Conservation (phyloP, 352 stramenopile species). For the Globisporangium alternatum region DNA sequence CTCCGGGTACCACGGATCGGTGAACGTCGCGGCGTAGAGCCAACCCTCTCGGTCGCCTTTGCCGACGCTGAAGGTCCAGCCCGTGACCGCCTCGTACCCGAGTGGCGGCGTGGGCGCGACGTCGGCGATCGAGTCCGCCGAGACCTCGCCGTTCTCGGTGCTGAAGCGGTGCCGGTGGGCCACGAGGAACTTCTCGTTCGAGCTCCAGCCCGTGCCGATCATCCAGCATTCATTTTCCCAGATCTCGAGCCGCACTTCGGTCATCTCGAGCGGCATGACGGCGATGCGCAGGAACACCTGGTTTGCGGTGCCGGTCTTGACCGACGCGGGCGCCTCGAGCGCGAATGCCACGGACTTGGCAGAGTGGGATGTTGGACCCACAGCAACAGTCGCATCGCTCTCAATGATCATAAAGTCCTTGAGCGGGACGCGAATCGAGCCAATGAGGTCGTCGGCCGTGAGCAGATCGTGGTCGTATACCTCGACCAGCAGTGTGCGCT, state of each 20-base stretch:
- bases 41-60: slow-evolving; percentile 37
- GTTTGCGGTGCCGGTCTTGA: slow-evolving; percentile 13
- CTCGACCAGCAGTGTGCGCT: slow-evolving; percentile 18
- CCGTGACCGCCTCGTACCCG: slow-evolving; percentile 14
- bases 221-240: slow-evolving; percentile 41
- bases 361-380: neutral
- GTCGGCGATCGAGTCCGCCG: slow-evolving; percentile 22
- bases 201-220: slow-evolving; percentile 25
- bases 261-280: slow-evolving; percentile 19
- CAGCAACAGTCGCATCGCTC: neutral
- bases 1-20: slow-evolving; percentile 33
- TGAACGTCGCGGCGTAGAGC: slow-evolving; percentile 34
- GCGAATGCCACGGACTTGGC: slow-evolving; percentile 9
- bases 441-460: slow-evolving; percentile 25
- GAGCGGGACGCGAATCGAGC: slow-evolving; percentile 24
- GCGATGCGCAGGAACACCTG: slow-evolving; percentile 23
- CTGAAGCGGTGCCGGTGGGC: slow-evolving; percentile 22
- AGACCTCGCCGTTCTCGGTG: slow-evolving; percentile 24
- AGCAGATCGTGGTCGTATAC: slow-evolving; percentile 34
- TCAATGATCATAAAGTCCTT: slow-evolving; percentile 12
- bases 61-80: slow-evolving; percentile 30
- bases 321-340: slow-evolving; percentile 17
- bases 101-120: slow-evolving; percentile 22
- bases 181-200: slow-evolving; percentile 13
- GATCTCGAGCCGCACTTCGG: slow-evolving; percentile 24